Evolutionary conservation across 495 filamentous ascomycete genomes (phyloP), one percentile per base, ranked within the genome.

Genomic region (Xylaria scruposa): DNA sequence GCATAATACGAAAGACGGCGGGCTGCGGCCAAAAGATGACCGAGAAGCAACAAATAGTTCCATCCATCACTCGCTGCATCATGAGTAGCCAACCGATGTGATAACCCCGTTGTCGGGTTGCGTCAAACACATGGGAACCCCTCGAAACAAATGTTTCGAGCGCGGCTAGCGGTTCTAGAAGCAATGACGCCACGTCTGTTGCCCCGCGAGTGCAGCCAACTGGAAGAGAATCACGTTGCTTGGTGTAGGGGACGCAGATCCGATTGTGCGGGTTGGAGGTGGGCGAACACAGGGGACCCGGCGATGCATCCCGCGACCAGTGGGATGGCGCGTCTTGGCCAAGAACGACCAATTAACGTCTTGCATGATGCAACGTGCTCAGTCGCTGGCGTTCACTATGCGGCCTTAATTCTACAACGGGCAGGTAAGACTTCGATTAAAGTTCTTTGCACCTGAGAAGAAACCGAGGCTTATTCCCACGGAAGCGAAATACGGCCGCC

Each of bases 121-220:
- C 53, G 49, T 13, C 26, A 56, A 56, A 17, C 4, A 56, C 53
- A 56, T 56, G 53, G 26, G 15, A 31, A 31, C 29, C 26, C 24
- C 29, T 24, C 46, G 62, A 33, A 21, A 42, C 46, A 13, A 24
- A 38, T 4, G 44, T 53, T 47, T 64, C 26, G 40, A 46, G 49
- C 42, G 63, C 19, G n/a, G 26, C 46, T 38, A 66, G 63, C 21
- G 49, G 49, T 67, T 67, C 65, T 56, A 56, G 49, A 56, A 56
- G 33, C 46, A 9, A 9, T 7, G 19, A 13, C 40, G 65, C 65
- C 33, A 51, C 29, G 36, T 38, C 36, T 38, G 36, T 38, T 38
- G 36, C 19, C 17, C 29, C 31, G 7, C 13, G 46, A 38, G 63
- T 40, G 19, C 38, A 26, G 60, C 12, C 60, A 42, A 15, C n/a